A percentile compares a stretch with the other conserved stretches of the same genome.
These are phyloP conservation scores for Suillus luteus DNA, from an alignment of 768 basidiomycete species.

Conservation along the genomic window DNA sequence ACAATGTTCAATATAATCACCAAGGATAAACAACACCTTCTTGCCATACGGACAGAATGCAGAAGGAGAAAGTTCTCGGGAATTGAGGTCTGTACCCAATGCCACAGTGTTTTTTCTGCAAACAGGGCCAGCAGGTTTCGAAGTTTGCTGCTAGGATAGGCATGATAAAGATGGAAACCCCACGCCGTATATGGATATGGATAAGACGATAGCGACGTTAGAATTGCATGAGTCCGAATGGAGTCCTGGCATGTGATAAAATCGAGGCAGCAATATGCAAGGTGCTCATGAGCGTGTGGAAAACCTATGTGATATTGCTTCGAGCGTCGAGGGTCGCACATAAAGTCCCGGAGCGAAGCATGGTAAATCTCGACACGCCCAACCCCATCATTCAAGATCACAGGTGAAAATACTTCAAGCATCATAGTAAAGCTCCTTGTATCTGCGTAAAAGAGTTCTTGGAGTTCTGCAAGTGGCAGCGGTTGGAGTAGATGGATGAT, in stretches of 20 bases:
- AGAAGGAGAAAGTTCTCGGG: background rate
- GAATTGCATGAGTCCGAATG: background rate
- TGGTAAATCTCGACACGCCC: background rate
- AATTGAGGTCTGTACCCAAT: background rate
- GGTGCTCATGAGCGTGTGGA: background rate
- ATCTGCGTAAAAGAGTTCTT: background rate
- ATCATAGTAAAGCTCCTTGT: background rate
- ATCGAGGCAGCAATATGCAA: conserved; percentile 1
- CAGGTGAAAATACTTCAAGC: background rate
- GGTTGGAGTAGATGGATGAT: background rate
- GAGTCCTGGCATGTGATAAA: background rate
- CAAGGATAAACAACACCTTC: conserved; percentile 15
- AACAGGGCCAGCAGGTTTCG: background rate
- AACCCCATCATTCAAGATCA: background rate
- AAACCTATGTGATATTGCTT: background rate
- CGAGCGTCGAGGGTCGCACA: background rate
- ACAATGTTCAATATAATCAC: conserved; percentile 15
- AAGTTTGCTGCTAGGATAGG: background rate
- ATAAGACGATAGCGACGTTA: background rate
- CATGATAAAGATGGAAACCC: background rate
- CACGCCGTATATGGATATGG: background rate
- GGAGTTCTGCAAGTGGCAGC: background rate
- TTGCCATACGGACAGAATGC: background rate
- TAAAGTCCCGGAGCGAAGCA: conserved; percentile 5
- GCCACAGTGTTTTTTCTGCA: background rate